Base-by-base conservation (phyloP, 2,329 filamentous ascomycete genomes). In the Biscogniauxia mediterranea region DNA sequence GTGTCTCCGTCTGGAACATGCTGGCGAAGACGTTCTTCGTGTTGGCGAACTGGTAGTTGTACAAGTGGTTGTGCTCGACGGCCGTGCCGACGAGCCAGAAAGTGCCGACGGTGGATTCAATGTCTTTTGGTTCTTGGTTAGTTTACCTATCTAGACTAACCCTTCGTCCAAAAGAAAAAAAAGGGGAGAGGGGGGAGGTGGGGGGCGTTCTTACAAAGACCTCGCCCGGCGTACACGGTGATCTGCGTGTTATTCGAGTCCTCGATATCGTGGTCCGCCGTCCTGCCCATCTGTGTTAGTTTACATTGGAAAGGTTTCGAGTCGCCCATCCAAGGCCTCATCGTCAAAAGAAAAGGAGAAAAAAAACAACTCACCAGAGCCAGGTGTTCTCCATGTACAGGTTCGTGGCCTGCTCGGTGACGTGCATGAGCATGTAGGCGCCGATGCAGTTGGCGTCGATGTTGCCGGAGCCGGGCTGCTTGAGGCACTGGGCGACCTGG, bases 401-500 rank as follows among this genome's bases (percentile, higher is more conserved):
- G 7, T 69, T 71, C 20, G 69, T 60, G 7, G 77, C 70, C 17
- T 64, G 50, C 8, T 66, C 51, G 28, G 76, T 78, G 59, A 77
- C 66, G 66, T 78, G 76, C 69, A 78, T 71, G 57, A 72, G 66
- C 72, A 77, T 73, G 68, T 74, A 77, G 28, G 73, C 76, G 19
- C 73, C 75, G 50, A 78, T 73, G 68, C 77, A 79, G 2, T 70
- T 61, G 6, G 56, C 3, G 59, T 72, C 52, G 52, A 79, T 67
- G 57, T 68, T 68, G 52, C 57, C 67, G 21, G 49, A 69, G 61
- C 72, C 61, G 58, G 79, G 71, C 54, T 78, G 72, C 74, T 89
- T 91, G 61, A 81, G 76, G 73, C 91, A 95, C 58, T 85, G 84
- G 61, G 86, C 81, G 26, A 85, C 81, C 72, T 90, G 87, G 28